A percentile compares a stretch with the other conserved stretches of the same genome.
phyloP scores from a whole-genome alignment of 805 yeast species.

The Candida nemodendra region DNA sequence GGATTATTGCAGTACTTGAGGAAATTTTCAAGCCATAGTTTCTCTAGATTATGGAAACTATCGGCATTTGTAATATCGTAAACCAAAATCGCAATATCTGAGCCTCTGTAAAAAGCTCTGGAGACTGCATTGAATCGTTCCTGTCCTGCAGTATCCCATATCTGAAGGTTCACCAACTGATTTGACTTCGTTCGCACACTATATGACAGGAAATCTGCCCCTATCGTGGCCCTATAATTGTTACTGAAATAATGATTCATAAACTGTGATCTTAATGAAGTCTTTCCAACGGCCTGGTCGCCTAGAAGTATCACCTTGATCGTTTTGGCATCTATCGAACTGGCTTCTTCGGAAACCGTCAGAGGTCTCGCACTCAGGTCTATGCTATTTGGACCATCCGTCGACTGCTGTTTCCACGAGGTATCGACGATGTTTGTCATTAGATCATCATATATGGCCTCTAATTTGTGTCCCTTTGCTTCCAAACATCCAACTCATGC shows the following conservation, averaged over 20 bases:
- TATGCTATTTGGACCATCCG: no score
- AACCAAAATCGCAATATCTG: conserved; percentile 53
- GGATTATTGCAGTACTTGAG: conserved; percentile 46
- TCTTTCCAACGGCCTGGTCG: conserved; percentile 60
- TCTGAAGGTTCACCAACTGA: conserved; percentile 44
- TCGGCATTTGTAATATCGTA: conserved; percentile 55
- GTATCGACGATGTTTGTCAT: no score
- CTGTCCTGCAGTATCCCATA: conserved; percentile 96
- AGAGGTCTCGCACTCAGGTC: no score
- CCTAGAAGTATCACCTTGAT: conserved; percentile 56
- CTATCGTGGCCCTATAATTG: conserved; percentile 58
- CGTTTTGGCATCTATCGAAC: conserved; percentile 8
- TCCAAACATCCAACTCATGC: no score
- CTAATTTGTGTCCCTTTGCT: no score
- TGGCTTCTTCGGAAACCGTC: no score
- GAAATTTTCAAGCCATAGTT: conserved; percentile 46
- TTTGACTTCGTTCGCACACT: conserved; percentile 24
- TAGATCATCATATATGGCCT: no score
- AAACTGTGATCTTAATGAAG: conserved; percentile 54
- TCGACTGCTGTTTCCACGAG: no score
- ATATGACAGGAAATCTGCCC: conserved; percentile 56
- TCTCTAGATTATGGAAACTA: conserved; percentile 42
- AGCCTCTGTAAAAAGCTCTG: conserved; percentile 57
- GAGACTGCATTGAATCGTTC: conserved; percentile 75
- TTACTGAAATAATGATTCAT: conserved; percentile 54